Evolutionary conservation across 768 basidiomycete species (phyloP), one percentile per base, ranked within the genome.

Genomic region (Lenzites betulinus): DNA sequence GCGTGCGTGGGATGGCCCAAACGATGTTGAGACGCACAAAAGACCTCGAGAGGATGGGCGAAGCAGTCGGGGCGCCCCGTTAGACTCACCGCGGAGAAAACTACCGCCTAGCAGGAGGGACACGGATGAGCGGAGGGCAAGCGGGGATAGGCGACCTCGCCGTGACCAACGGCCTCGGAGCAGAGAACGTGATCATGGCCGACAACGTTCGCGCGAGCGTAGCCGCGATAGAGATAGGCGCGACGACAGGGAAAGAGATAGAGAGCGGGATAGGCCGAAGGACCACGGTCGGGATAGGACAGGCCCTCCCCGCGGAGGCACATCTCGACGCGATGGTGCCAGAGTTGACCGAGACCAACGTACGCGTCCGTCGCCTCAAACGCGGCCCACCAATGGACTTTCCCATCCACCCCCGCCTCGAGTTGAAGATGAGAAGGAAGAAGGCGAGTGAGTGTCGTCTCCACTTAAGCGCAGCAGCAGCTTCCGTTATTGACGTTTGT

Each of bases 391-490:
- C 23, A 69, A 65, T n/a, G 66, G 62, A 4, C n/a, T 41, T 22
- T 16, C 33, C 12, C 23, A 26, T n/a, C 28, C 35, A 16, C 63
- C 41, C 33, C 42, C 58, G 8, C 42, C 51, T 2, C 54, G 60
- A 49, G 65, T 73, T 13, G 82, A 82, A 53, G 83, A 84, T 13
- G 91, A 92, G 65, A 88, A 75, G 71, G 91, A 94, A 77, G 94
- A 95, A 81, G 93, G 91, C 80, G 94, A 96, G 93, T 95, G 76
- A 90, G 94, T 94, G 67, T 79, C 73, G 72, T 73, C 54, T 50
- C 36, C 39, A 23, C 39, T 44, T 11, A 23, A 56, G 18, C 48
- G 43, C 3, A 36, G 33, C 36, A 28, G 16, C 22, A 36, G 46
- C 51, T 64, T 42, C 41, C n/a, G n/a, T n/a, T n/a, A 38, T 8